Evolutionary conservation across 1,284 basidiomycete genomes (phyloP), one percentile per base, ranked within the genome.

Genomic region (Volvariella surrecta): DNA sequence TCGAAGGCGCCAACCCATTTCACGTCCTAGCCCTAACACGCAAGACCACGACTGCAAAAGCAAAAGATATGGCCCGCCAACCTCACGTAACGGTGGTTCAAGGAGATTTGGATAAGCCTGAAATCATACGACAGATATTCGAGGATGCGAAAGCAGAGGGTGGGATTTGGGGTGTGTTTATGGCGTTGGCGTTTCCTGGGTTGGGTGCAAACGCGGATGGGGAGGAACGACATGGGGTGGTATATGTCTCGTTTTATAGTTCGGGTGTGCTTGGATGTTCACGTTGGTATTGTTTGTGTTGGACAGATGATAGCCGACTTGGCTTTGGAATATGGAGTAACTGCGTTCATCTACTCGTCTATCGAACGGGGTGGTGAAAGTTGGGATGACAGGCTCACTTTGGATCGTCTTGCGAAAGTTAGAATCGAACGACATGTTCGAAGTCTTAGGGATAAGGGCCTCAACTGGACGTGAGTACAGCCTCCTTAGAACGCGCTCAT

Each of bases 171-270:
- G 67, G 63, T 9, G 63, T 68, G 3, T 68, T 63, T 43, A 56
- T 58, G 24, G 60, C 60, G n/a, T 55, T 68, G 2, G 63, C 60
- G 4, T 67, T 57, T 41, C 62, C 66, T 16, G 70, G 67, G 3
- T 59, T 70, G 8, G 66, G 67, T 15, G 64, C 58, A 3, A 58
- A 58, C 43, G 62, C 59, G 11, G 60, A 60, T 39, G 61, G 58
- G 3, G 67, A 66, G 48, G 65, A 68, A 48, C 57, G 49, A 37
- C 67, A 70, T 41, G 68, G 67, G 3, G 68, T 62, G 55, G 68
- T 67, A 34, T 20, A 54, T 48, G 15, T 2, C 32, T 15, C 22
- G 11, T 8, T 13, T 40, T 43, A 37, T n/a, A 8, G 42, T 13
- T 15, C 32, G 7, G n/a, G n/a, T n/a, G n/a, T n/a, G n/a, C n/a